Conservation (phyloP, 2,329 filamentous ascomycete species). For the Hymenoscyphus scutula region DNA sequence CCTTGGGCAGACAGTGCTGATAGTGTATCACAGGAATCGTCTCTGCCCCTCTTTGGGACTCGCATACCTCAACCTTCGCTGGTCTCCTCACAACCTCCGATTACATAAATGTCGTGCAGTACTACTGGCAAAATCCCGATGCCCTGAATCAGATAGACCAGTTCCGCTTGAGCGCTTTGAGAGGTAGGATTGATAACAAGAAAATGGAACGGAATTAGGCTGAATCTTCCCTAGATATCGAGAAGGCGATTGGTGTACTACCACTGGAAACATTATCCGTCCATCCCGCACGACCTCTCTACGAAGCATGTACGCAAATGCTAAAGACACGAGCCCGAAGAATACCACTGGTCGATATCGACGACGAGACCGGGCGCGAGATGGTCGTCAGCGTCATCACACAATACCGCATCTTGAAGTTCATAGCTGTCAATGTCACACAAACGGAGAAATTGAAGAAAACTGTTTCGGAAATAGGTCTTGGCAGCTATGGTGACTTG, state of each 20-base stretch:
- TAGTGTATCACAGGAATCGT: slow-evolving; percentile 71
- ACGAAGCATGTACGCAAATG: slow-evolving; percentile 94
- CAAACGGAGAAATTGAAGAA: slow-evolving; percentile 85
- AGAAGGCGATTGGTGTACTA: slow-evolving; percentile 85
- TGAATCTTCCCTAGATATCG: slow-evolving; percentile 66
- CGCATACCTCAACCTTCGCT: slow-evolving; percentile 85
- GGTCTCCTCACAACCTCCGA: slow-evolving; percentile 93
- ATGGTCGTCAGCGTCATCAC: slow-evolving; percentile 97
- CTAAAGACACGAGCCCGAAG: slow-evolving; percentile 87
- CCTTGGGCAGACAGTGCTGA: slow-evolving; percentile 12
- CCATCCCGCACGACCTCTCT: slow-evolving; percentile 83
- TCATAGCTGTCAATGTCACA: slow-evolving; percentile 90
- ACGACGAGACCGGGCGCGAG: slow-evolving; percentile 88
- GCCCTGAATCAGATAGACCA: slow-evolving; percentile 87
- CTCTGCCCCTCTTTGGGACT: slow-evolving; percentile 96
- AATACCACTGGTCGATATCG: slow-evolving; percentile 89
- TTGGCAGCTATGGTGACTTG: slow-evolving; percentile 81
- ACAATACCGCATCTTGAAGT: slow-evolving; percentile 97
- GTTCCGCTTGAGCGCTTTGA: slow-evolving; percentile 85
- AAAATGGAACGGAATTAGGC: slow-evolving; percentile 13
- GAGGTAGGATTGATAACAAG: slow-evolving; percentile 57
- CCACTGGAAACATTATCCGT: slow-evolving; percentile 96
- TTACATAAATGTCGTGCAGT: slow-evolving; percentile 98
- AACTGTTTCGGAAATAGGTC: slow-evolving; percentile 75
- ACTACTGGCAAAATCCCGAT: slow-evolving; percentile 96